Conservation (phyloP, 345 rosid genomes). For the Leavenworthia alabamica region DNA sequence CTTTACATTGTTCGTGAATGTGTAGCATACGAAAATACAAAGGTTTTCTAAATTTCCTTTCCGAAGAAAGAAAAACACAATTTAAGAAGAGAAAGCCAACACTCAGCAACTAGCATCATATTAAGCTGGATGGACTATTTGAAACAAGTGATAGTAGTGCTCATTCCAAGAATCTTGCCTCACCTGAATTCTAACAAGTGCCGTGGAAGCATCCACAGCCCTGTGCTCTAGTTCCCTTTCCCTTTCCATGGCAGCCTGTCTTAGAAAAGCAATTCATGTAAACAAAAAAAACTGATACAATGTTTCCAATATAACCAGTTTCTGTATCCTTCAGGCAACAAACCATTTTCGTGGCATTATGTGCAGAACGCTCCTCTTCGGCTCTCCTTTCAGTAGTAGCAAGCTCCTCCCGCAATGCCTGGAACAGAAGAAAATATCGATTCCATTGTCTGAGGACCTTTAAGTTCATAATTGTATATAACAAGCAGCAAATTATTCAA, state of each 20-base stretch:
- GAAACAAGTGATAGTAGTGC: background rate
- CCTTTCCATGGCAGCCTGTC: constrained; percentile 95
- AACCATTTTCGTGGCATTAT: constrained; percentile 92
- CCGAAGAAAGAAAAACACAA: background rate
- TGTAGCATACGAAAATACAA: background rate
- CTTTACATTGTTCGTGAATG: background rate
- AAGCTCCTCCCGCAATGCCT: constrained; percentile 97
- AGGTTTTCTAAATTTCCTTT: constrained; percentile 5
- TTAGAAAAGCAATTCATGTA: constrained; percentile 19
- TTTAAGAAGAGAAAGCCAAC: background rate
- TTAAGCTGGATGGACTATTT: constrained; percentile 10
- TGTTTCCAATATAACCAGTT: background rate
- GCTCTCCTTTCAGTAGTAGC: constrained; percentile 86
- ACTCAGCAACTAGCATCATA: constrained; percentile 5
- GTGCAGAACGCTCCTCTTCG: constrained; percentile 90
- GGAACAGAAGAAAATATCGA: constrained; percentile 20
- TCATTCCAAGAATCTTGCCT: constrained; percentile 20
- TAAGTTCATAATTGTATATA: background rate
- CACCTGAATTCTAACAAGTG: constrained; percentile 94
- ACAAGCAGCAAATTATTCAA: background rate
- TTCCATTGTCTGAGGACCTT: constrained; percentile 15
- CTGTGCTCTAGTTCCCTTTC: constrained; percentile 90
- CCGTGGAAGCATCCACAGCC: constrained; percentile 90
- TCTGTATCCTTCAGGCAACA: constrained; percentile 11
- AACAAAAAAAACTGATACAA: background rate